Evolutionary conservation across 345 rosid genomes (phyloP).

Genomic region (Carallia pectinifolia): DNA sequence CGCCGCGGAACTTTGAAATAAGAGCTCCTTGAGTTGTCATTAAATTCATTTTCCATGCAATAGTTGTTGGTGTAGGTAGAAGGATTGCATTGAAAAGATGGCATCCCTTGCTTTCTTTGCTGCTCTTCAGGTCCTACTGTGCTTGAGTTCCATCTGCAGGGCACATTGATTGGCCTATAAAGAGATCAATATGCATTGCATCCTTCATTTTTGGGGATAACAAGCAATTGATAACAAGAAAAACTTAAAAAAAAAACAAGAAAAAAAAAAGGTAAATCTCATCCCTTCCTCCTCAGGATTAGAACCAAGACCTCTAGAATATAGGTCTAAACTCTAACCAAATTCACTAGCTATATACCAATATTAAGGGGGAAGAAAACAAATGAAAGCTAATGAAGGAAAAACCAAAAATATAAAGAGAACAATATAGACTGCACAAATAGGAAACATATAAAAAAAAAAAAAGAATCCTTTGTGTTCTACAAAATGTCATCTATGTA

Average conservation of each 20-base stretch:
- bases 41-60: constrained; percentile 34
- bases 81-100: constrained; percentile 36
- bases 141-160: constrained; percentile 63
- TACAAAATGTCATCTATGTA: too few relatives aligned
- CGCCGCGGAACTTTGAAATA: constrained; percentile 38
- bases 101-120: constrained; percentile 31
- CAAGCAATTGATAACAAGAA: not conserved
- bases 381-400: too few relatives aligned
- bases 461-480: too few relatives aligned
- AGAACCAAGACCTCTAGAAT: too few relatives aligned
- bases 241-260: not conserved
- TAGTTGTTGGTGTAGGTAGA: constrained; percentile 31
- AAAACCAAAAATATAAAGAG: too few relatives aligned
- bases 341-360: too few relatives aligned
- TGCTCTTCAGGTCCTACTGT: constrained; percentile 33
- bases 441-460: too few relatives aligned
- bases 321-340: too few relatives aligned
- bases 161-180: constrained; percentile 72
- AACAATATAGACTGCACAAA: too few relatives aligned
- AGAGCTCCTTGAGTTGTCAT: constrained; percentile 32
- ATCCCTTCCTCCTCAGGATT: too few relatives aligned
- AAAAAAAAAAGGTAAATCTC: too few relatives aligned
- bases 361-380: too few relatives aligned
- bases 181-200: not conserved
- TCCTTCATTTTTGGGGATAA: not conserved